These are phyloP conservation scores for Tricholoma flavovirens DNA, from an alignment of 768 basidiomycete genomes.

Conservation along the genomic window DNA sequence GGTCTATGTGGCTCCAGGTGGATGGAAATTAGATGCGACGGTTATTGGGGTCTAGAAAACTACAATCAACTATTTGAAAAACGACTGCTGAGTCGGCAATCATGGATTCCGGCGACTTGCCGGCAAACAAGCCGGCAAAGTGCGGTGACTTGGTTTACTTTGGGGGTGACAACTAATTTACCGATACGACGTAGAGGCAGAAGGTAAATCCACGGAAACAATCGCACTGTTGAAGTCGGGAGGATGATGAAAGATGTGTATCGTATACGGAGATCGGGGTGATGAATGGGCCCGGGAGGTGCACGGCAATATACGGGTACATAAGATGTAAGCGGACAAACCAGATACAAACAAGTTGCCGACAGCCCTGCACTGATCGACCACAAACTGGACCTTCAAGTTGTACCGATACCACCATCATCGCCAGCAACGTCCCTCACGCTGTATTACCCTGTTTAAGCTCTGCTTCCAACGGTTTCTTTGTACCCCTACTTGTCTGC, in stretches of 20 bases:
- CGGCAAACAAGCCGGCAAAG: slow-evolving; percentile 5
- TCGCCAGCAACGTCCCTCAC: slow-evolving; percentile 1
- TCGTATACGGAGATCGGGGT: not conserved
- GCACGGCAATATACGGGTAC: slow-evolving; percentile 13
- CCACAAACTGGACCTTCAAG: too few relatives aligned
- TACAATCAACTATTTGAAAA: too few relatives aligned
- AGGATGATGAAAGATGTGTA: not conserved
- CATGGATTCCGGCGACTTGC: slow-evolving; percentile 4
- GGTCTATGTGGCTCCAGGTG: slow-evolving; percentile 85
- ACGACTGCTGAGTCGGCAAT: not conserved
- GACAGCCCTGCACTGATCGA: slow-evolving; percentile 15
- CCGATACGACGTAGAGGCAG: not conserved
- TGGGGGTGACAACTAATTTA: not conserved
- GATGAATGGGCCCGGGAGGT: slow-evolving; percentile 14
- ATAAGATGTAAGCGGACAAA: slow-evolving; percentile 28
- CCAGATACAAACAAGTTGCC: slow-evolving; percentile 31
- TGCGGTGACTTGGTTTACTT: slow-evolving; percentile 2
- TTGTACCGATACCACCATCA: slow-evolving; percentile 13
- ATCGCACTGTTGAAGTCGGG: not conserved
- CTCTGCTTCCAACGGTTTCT: not conserved
- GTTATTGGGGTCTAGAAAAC: not conserved
- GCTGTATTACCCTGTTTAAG: slow-evolving; percentile 1
- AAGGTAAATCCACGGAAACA: not conserved
- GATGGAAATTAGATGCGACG: slow-evolving; percentile 47
- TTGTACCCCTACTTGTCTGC: not conserved